phyloP scores from a whole-genome alignment of 345 rosid species.

The Trapa bicornis region DNA sequence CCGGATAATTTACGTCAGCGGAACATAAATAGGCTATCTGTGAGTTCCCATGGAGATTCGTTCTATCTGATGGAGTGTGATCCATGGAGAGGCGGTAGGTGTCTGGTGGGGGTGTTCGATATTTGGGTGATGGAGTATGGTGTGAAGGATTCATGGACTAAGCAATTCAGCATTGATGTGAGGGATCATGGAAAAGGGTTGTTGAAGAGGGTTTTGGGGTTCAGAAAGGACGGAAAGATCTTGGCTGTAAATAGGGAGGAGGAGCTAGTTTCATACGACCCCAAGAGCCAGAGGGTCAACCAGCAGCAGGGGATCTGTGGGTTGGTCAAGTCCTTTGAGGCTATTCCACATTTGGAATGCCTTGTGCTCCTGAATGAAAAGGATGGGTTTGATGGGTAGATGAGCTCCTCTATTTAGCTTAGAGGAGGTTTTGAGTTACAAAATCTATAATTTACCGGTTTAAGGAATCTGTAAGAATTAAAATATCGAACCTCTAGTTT shows the following conservation, averaged over 20 bases:
- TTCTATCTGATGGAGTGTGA: conserved; percentile 9
- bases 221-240: conserved; percentile 14
- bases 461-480: no score
- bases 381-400: no score
- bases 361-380: no score
- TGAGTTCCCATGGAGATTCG: conserved; percentile 2
- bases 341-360: no score
- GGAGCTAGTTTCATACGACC: conserved; percentile 15
- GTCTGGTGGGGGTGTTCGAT: background rate
- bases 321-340: no score
- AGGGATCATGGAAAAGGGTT: background rate
- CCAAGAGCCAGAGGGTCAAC: background rate
- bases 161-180: conserved; percentile 12
- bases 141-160: conserved; percentile 14
- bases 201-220: conserved; percentile 11
- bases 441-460: no score
- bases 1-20: conserved; percentile 10
- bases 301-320: no score
- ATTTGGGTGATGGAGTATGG: conserved; percentile 29
- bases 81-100: no score
- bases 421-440: no score
- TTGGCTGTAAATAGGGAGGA: conserved; percentile 11
- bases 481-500: no score
- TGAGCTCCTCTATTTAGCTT: no score
- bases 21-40: conserved; percentile 2